Evolutionary conservation across 2,329 filamentous ascomycete genomes (phyloP).

Genomic region (Claviceps spartinae): DNA sequence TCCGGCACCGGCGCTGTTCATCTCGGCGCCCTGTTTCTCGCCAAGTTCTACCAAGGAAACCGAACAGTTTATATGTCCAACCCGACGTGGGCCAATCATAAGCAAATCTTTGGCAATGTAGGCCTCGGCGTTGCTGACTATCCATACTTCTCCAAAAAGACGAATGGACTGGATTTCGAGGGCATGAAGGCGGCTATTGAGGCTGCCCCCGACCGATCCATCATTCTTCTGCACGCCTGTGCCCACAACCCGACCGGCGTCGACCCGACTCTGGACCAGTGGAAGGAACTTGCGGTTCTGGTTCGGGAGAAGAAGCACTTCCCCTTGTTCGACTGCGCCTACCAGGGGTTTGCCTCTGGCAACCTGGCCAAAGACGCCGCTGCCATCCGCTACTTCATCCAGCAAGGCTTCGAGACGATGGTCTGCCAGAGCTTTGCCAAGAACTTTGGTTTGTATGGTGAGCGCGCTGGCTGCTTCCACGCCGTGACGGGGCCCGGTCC

Average conservation of each 20-base stretch:
- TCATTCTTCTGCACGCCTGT: constrained; percentile 88
- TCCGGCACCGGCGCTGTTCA: constrained; percentile 95
- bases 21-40: constrained; percentile 82
- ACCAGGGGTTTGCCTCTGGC: constrained; percentile 94
- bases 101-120: constrained; percentile 95
- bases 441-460: constrained; percentile 94
- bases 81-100: constrained; percentile 97
- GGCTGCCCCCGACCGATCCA: constrained; percentile 60
- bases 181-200: constrained; percentile 67
- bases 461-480: constrained; percentile 94
- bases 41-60: constrained; percentile 71
- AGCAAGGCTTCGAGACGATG: constrained; percentile 78
- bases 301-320: constrained; percentile 73
- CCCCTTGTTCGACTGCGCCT: constrained; percentile 96
- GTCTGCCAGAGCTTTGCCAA: constrained; percentile 93
- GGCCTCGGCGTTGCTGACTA: constrained; percentile 65
- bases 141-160: constrained; percentile 84
- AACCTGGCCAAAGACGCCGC: constrained; percentile 73
- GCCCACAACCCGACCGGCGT: constrained; percentile 98
- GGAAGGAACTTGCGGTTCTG: constrained; percentile 73
- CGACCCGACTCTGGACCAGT: constrained; percentile 86
- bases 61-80: constrained; percentile 79
- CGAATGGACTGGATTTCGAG: constrained; percentile 81
- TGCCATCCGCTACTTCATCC: constrained; percentile 88
- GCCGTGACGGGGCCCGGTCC: constrained; percentile 62